These are phyloP conservation scores for Euphorbia pulcherrima DNA, from an alignment of 345 rosid genomes.

Conservation along the genomic window DNA sequence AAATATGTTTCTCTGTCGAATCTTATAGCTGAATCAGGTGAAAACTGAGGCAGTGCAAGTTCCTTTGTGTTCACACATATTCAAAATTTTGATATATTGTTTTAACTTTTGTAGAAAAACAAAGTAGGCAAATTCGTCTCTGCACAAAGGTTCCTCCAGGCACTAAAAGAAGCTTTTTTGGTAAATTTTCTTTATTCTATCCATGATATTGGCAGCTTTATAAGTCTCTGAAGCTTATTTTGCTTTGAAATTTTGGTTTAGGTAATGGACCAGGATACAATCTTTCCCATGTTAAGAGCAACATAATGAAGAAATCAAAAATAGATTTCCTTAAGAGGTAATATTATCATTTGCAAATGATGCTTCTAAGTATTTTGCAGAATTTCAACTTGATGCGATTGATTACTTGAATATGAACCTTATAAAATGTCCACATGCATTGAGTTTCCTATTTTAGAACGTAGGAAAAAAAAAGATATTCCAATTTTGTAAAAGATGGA, in stretches of 20 bases:
- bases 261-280: constrained; percentile 57
- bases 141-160: constrained; percentile 78
- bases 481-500: background rate
- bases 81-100: constrained; percentile 16
- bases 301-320: constrained; percentile 87
- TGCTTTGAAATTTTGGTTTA: constrained; percentile 21
- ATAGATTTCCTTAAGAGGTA: constrained; percentile 73
- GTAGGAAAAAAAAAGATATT: background rate
- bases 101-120: constrained; percentile 53
- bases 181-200: constrained; percentile 26
- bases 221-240: background rate
- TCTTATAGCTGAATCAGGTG: background rate
- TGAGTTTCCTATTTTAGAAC: background rate
- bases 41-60: background rate
- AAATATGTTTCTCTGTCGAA: background rate
- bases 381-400: too few relatives aligned
- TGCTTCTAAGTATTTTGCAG: background rate
- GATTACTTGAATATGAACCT: background rate
- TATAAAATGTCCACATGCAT: background rate
- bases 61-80: constrained; percentile 12
- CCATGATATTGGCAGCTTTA: background rate
- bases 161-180: constrained; percentile 55
- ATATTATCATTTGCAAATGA: background rate
- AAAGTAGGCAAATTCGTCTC: constrained; percentile 67
- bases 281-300: constrained; percentile 61